phyloP scores from a whole-genome alignment of 192 early-diverging fungal genomes.

The Chytriomyces sp. region DNA sequence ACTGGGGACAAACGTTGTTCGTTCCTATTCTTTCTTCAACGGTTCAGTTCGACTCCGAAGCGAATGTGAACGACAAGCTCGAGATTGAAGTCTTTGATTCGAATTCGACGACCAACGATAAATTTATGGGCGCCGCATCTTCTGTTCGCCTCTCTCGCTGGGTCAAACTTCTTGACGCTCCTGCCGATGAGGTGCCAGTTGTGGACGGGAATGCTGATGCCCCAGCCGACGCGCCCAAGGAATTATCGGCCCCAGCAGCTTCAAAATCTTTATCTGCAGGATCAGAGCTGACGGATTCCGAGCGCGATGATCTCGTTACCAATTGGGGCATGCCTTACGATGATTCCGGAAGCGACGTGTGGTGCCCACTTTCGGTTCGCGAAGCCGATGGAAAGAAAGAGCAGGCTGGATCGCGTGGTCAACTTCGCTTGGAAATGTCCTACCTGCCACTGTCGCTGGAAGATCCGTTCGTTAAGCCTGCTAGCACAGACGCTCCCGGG shows the following conservation, averaged over 20 bases:
- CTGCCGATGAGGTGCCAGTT: background rate
- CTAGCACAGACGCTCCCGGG: background rate
- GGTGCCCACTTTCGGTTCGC: constrained; percentile 12
- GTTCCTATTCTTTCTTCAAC: constrained; percentile 71
- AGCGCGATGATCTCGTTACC: constrained; percentile 41
- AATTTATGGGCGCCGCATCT: constrained; percentile 61
- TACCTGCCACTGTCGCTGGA: background rate
- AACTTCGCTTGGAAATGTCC: background rate
- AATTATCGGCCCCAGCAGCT: background rate
- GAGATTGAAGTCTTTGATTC: constrained; percentile 82
- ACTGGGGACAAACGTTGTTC: constrained; percentile 81
- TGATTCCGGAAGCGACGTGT: constrained; percentile 38
- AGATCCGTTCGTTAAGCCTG: background rate
- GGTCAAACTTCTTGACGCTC: constrained; percentile 49
- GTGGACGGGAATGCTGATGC: background rate
- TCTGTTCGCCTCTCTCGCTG: constrained; percentile 38
- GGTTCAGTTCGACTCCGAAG: constrained; percentile 18
- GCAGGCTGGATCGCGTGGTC: background rate
- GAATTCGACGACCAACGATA: constrained; percentile 73
- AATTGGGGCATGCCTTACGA: constrained; percentile 54
- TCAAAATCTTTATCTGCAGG: constrained; percentile 8
- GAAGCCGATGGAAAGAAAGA: background rate
- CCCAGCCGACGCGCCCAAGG: background rate
- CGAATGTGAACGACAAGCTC: constrained; percentile 60
- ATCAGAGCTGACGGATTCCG: constrained; percentile 30